phyloP scores from a whole-genome alignment of 2,329 filamentous ascomycete genomes.

The Trichophyton benhamiae region DNA sequence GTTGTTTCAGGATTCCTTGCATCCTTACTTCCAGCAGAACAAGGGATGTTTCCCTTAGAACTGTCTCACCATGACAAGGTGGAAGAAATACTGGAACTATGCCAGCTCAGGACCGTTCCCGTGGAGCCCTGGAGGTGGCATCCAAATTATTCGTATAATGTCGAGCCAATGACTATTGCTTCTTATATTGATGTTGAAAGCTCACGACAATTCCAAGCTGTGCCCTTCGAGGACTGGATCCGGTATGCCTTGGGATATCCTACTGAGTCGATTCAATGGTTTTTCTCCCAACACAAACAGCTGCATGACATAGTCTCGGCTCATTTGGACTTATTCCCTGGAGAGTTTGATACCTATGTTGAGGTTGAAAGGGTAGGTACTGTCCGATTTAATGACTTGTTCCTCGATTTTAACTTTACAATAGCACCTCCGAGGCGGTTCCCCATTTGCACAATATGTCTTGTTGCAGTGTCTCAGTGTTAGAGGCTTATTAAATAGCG shows the following conservation, averaged over 20 bases:
- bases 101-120: conserved; percentile 16
- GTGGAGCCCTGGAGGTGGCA: conserved; percentile 28
- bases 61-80: conserved; percentile 29
- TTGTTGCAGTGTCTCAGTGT: conserved; percentile 21
- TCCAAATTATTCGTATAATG: conserved; percentile 18
- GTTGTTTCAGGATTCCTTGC: conserved; percentile 25
- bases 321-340: conserved; percentile 23
- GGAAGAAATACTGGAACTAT: conserved; percentile 28
- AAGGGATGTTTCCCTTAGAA: conserved; percentile 18
- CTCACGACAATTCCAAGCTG: conserved; percentile 27
- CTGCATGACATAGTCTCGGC: conserved; percentile 24
- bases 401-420: too few relatives aligned
- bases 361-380: conserved; percentile 27
- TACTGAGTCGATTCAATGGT: conserved; percentile 26
- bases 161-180: conserved; percentile 21
- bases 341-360: conserved; percentile 22
- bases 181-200: conserved; percentile 28
- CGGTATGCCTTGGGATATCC: conserved; percentile 28
- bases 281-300: conserved; percentile 27
- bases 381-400: background rate
- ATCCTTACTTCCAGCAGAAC: conserved; percentile 20
- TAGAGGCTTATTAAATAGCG: conserved; percentile 7
- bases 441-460: conserved; percentile 29
- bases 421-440: conserved; percentile 25
- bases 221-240: conserved; percentile 31